phyloP scores from a whole-genome alignment of 2,329 filamentous ascomycete genomes.

The Ilyonectria mors-panacis region DNA sequence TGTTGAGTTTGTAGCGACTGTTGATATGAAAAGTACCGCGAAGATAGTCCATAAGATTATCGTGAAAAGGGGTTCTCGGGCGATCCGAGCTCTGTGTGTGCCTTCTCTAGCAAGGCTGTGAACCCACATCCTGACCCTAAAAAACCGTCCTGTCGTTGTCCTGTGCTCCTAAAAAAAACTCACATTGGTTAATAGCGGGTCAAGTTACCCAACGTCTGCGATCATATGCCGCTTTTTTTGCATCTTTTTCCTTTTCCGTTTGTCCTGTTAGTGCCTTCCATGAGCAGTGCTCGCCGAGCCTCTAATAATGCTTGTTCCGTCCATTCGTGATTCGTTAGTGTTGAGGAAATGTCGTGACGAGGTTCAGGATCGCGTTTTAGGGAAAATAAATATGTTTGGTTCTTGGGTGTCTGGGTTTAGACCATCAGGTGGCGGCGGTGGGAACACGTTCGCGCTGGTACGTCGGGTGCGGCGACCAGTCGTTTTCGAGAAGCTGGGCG shows the following conservation, averaged over 20 bases:
- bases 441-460: constrained; percentile 47
- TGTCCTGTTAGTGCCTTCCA: background rate
- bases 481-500: constrained; percentile 61
- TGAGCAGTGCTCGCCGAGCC: background rate
- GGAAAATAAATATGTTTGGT: background rate
- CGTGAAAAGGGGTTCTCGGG: background rate
- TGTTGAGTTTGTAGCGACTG: background rate
- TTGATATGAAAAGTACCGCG: background rate
- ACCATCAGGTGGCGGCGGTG: constrained; percentile 10
- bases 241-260: too few relatives aligned
- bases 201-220: background rate
- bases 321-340: background rate
- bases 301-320: background rate
- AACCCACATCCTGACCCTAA: background rate
- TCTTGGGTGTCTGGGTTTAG: background rate
- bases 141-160: background rate
- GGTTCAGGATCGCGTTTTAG: background rate
- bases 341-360: background rate
- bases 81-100: background rate
- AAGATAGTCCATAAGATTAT: background rate
- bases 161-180: background rate
- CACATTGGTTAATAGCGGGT: background rate
- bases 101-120: background rate
- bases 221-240: background rate
- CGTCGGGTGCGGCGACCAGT: constrained; percentile 56